These are phyloP conservation scores for Neurospora tetrasperma DNA, from an alignment of 495 filamentous ascomycete genomes.

Conservation along the genomic window DNA sequence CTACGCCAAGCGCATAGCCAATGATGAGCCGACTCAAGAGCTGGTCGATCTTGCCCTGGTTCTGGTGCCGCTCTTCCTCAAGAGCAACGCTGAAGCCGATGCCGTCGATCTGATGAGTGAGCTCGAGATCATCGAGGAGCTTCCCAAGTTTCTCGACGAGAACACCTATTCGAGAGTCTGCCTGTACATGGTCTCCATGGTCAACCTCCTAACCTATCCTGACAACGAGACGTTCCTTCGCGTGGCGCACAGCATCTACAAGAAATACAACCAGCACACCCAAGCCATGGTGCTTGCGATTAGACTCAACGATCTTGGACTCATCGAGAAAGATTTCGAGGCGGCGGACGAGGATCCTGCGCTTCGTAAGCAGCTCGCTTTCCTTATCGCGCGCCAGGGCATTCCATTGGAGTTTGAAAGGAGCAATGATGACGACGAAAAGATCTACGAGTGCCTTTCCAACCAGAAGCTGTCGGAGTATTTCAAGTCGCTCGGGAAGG, in stretches of 20 bases:
- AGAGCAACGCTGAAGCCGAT: conserved; percentile 96
- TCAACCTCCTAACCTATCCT: conserved; percentile 90
- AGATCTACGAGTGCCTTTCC: conserved; percentile 70
- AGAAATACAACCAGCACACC: conserved; percentile 77
- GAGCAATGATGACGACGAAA: conserved; percentile 44
- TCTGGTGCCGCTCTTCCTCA: conserved; percentile 89
- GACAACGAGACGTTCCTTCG: conserved; percentile 91
- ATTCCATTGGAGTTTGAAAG: conserved; percentile 62
- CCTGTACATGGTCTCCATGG: conserved; percentile 98
- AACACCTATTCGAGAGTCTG: conserved; percentile 90
- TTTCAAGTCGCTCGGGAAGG: conserved; percentile 89
- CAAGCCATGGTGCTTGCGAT: conserved; percentile 94
- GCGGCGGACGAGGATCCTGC: conserved; percentile 63
- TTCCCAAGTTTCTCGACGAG: conserved; percentile 83
- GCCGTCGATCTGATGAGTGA: conserved; percentile 95
- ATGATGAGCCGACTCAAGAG: conserved; percentile 55
- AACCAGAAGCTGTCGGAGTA: conserved; percentile 82
- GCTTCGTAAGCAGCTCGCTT: conserved; percentile 88
- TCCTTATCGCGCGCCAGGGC: conserved; percentile 83
- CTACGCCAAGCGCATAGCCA: conserved; percentile 59
- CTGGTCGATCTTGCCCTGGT: conserved; percentile 70
- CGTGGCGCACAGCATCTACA: conserved; percentile 87
- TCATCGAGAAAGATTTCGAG: conserved; percentile 70
- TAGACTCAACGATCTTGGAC: conserved; percentile 71
- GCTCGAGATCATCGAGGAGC: conserved; percentile 87